Percentiles rank a stretch among this genome's conserved stretches.
These are phyloP conservation scores for Sherardia arvensis DNA, from an alignment of 257 asterid species.

Conservation along the genomic window DNA sequence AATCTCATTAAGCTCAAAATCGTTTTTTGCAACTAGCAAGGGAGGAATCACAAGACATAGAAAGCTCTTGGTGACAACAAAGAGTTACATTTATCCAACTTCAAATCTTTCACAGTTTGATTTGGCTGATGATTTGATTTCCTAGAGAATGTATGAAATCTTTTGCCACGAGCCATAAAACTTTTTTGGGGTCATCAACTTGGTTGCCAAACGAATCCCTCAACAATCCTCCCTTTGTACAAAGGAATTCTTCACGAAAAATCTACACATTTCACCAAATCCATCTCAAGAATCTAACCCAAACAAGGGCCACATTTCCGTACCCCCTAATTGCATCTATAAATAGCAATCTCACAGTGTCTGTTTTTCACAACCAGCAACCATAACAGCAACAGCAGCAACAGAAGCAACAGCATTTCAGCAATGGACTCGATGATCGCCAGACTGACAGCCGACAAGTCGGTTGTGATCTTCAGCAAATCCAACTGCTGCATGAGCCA, in stretches of 20 bases:
- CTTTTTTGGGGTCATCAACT: slow-evolving; percentile 13
- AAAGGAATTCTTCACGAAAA: slow-evolving; percentile 8
- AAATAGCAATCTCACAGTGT: slow-evolving; percentile 14
- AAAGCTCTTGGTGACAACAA: not conserved
- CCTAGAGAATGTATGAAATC: slow-evolving; percentile 17
- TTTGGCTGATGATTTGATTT: not conserved
- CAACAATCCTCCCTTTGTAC: not conserved
- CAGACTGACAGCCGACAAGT: slow-evolving; percentile 43
- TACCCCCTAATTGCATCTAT: slow-evolving; percentile 17
- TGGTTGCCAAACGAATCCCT: slow-evolving; percentile 7
- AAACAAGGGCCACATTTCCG: slow-evolving; percentile 6
- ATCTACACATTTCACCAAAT: slow-evolving; percentile 3
- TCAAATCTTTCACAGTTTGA: not conserved
- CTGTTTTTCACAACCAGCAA: slow-evolving; percentile 10
- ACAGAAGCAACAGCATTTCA: not conserved
- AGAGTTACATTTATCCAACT: not conserved
- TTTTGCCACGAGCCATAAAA: not conserved
- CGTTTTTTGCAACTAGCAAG: not conserved
- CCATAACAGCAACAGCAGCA: not conserved
- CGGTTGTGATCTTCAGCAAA: slow-evolving; percentile 76
- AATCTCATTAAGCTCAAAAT: not conserved
- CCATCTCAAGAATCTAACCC: too few relatives aligned
- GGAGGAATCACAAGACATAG: not conserved
- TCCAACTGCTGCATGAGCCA: slow-evolving; percentile 62
- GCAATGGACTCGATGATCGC: slow-evolving; percentile 40